Percentiles rank a stretch among this genome's conserved stretches.
Conservation (phyloP, 75 land plant genomes). For the Selaginella moellendorffii region DNA sequence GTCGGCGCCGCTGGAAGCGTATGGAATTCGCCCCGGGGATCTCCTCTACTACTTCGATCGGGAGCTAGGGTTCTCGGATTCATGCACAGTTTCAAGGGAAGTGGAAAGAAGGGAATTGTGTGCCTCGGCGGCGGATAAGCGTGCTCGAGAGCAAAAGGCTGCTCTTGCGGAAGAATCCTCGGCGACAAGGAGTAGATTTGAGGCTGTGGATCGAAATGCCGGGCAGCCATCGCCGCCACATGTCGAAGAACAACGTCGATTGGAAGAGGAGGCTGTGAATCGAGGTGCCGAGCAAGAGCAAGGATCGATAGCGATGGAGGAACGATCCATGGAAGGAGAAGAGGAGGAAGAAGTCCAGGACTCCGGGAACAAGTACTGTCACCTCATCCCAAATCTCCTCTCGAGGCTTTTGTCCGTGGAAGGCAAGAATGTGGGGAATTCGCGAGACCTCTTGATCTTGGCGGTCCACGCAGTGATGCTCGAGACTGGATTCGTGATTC, state of each 20-base stretch:
- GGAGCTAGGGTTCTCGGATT: slow-evolving; percentile 3
- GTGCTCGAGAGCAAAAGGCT: not conserved
- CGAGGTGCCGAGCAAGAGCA: too few species aligned
- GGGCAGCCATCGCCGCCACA: not conserved
- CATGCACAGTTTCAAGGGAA: too few species aligned
- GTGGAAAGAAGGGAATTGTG: slow-evolving; percentile 24
- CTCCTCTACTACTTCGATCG: slow-evolving; percentile 44
- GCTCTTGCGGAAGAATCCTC: too few species aligned
- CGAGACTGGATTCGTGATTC: slow-evolving; percentile 58
- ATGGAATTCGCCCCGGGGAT: slow-evolving; percentile 59
- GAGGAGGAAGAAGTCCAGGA: too few species aligned
- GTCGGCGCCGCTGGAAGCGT: slow-evolving; percentile 18
- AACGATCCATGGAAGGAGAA: too few species aligned
- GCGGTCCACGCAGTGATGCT: slow-evolving; percentile 69
- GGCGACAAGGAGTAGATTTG: too few species aligned
- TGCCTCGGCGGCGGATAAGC: slow-evolving; percentile 22
- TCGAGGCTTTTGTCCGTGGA: slow-evolving; percentile 43
- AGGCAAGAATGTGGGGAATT: slow-evolving; percentile 18
- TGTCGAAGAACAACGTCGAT: slow-evolving; percentile 14
- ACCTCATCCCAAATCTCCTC: slow-evolving; percentile 30
- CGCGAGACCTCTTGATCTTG: slow-evolving; percentile 23
- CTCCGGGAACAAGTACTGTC: too few species aligned
- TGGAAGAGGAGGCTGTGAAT: slow-evolving; percentile 8
- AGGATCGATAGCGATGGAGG: too few species aligned
- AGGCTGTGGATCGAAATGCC: not conserved